phyloP scores from a whole-genome alignment of 2,329 filamentous ascomycete genomes.

The Metarhizium humberi region DNA sequence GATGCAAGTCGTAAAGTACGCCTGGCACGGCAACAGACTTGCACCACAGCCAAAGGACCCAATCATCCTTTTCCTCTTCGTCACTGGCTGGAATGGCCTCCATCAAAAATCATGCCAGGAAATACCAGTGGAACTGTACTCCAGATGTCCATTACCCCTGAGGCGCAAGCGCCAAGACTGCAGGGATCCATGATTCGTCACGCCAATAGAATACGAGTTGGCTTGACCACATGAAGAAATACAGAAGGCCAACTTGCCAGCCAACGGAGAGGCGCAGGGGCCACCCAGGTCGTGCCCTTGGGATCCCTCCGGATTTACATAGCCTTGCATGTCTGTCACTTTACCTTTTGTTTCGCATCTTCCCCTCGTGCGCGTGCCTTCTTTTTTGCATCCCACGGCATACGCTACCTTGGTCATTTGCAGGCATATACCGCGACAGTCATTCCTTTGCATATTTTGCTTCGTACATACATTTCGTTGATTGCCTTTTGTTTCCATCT shows the following conservation, averaged over 20 bases:
- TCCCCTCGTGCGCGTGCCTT: background rate
- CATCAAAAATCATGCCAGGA: too few species aligned
- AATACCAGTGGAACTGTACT: too few species aligned
- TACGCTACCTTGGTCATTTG: background rate
- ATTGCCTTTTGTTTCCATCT: too few species aligned
- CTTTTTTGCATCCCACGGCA: too few species aligned
- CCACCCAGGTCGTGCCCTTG: background rate
- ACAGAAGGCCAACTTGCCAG: too few species aligned
- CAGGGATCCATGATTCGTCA: background rate
- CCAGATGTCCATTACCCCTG: background rate
- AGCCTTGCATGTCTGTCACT: background rate
- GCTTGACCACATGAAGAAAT: background rate
- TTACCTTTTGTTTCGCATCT: background rate
- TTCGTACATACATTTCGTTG: background rate
- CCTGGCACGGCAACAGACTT: too few species aligned
- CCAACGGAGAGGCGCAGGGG: background rate
- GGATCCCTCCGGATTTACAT: background rate
- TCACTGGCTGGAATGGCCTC: too few species aligned
- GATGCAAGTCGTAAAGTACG: too few species aligned
- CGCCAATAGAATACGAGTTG: too few species aligned
- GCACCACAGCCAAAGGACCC: too few species aligned
- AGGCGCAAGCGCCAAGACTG: background rate
- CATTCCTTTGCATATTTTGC: background rate
- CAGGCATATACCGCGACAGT: background rate
- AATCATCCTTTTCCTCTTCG: too few species aligned